phyloP scores from a whole-genome alignment of 768 basidiomycete genomes.

The Serendipita sp. region DNA sequence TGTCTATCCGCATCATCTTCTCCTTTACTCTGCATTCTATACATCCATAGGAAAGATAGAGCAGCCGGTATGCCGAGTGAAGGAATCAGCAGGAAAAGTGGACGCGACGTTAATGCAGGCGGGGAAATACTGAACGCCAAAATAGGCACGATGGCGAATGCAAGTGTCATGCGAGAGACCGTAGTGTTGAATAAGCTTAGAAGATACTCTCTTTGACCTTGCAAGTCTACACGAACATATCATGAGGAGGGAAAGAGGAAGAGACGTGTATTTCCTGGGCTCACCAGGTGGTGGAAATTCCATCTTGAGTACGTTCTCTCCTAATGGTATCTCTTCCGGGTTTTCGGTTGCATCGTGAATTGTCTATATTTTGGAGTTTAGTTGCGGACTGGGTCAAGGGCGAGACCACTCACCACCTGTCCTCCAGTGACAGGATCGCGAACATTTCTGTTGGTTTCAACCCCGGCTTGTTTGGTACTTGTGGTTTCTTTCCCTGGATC shows the following conservation, averaged over 20 bases:
- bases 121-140: not conserved
- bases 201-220: not conserved
- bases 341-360: slow-evolving; percentile 1
- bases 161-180: not conserved
- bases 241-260: not conserved
- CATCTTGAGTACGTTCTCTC: slow-evolving; percentile 6
- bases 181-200: not conserved
- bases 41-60: not conserved
- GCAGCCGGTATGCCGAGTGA: slow-evolving; percentile 1
- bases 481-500: not conserved
- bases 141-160: not conserved
- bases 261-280: not conserved
- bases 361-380: not conserved
- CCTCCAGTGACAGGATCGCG: slow-evolving; percentile 5
- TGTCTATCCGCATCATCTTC: slow-evolving; percentile 2
- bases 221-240: not conserved
- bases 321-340: not conserved
- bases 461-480: not conserved
- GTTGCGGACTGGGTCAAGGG: too few species aligned
- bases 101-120: not conserved
- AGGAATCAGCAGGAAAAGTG: slow-evolving; percentile 4
- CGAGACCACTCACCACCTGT: not conserved
- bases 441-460: not conserved
- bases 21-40: not conserved
- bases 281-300: slow-evolving; percentile 4